Conservation (phyloP, 768 basidiomycete genomes). For the Russula sp. region DNA sequence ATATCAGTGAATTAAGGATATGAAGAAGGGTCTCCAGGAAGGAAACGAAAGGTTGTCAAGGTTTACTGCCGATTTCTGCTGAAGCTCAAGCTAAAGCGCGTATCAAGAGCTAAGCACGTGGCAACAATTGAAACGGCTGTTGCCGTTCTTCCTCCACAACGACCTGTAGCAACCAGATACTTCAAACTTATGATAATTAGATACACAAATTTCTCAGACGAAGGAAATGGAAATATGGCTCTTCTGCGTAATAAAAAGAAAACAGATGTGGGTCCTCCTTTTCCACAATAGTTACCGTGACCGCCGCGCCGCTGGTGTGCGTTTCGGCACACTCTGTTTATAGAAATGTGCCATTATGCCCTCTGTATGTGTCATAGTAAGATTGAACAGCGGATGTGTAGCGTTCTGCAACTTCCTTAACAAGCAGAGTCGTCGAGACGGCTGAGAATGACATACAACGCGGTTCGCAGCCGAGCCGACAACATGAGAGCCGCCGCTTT, state of each 20-base stretch:
- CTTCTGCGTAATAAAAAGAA: background rate
- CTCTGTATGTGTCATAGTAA: constrained; percentile 62
- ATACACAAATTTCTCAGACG: background rate
- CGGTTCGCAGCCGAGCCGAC: constrained; percentile 60
- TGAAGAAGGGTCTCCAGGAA: background rate
- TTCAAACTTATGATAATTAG: background rate
- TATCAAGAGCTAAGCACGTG: background rate
- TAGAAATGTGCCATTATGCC: constrained; percentile 72
- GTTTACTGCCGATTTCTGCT: background rate
- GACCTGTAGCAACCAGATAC: too few relatives aligned
- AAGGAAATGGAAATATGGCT: background rate
- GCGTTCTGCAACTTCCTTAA: constrained; percentile 51
- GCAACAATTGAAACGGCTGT: background rate
- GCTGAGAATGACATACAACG: constrained; percentile 41
- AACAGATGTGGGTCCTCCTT: background rate
- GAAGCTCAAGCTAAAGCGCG: background rate
- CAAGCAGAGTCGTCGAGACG: background rate
- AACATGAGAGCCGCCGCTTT: constrained; percentile 48
- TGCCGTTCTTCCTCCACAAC: background rate
- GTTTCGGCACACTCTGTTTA: constrained; percentile 43
- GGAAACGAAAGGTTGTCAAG: background rate
- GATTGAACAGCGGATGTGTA: constrained; percentile 72
- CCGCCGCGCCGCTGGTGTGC: background rate
- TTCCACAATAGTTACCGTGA: background rate
- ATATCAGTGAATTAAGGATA: background rate